Base-by-base conservation (phyloP, 164 flowering plant genomes). In the Liquidambar formosana region DNA sequence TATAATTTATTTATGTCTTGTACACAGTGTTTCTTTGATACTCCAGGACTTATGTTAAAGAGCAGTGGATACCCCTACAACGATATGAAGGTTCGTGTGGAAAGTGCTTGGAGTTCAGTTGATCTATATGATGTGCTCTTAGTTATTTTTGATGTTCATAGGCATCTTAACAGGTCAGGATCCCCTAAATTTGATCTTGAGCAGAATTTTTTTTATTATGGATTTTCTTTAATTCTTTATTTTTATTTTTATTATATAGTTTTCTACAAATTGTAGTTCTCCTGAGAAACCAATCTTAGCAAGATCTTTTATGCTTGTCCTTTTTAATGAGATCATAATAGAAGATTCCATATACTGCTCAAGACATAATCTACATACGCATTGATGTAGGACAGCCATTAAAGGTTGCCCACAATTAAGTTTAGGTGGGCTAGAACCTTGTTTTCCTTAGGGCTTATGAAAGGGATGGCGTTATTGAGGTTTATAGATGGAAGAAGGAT, bases 1-100 rank as follows among this genome's bases (percentile, higher is more conserved):
- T 0, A 51, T 21, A 45, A 28, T 25, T 1, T 47, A 47, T 70
- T 79, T 61, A 77, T 71, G 61, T 63, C 45, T 67, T 73, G 48
- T 79, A 61, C 59, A 70, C 89, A 95, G 99, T 93, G 99, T 76
- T 90, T 93, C 77, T 96, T 93, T 85, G 98, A 96, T 76, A 96
- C 98, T 13, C 98, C 99, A 69, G 99, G 99, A 33, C 81, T 96
- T 38, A 91, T 82, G 85, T 65, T 95, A 53, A 93, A 79, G 62
- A 84, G 72, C 33, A 71, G 76, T 58, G 97, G 98, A 51, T 73
- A 69, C 65, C 91, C 91, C 51, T 64, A 76, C 71, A 89, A 73
- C 49, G 98, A 93, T 67, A 71, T 91, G 57, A 89, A 79, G 71
- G 83, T 77, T 70, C 94, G 98, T 16, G 89, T 85, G 58, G 83